Evolutionary conservation across 352 stramenopile genomes (phyloP), one percentile per base, ranked within the genome.

Genomic region (Globisporangium paddicum): DNA sequence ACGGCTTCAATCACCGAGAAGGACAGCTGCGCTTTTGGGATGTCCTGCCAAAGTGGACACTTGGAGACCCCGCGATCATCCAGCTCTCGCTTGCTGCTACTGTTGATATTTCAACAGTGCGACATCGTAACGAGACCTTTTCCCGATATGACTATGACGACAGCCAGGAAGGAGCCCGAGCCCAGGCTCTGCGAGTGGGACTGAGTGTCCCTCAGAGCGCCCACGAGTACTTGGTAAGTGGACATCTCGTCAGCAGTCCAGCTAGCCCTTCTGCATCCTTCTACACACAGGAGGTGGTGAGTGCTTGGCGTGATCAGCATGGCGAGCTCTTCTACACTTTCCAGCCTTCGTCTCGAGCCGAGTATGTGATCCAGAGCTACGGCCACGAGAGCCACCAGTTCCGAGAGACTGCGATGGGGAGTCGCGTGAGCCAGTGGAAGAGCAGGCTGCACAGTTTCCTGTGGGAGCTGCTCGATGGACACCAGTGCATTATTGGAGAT

Each of bases 311-410:
- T 16, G 41, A 65, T 19, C 59, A 62, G 8, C 65, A 77, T 32
- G 66, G 71, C 7, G 68, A 79, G 42, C 40, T 74, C 32, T 72
- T 72, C 35, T 79, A 77, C 57, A 63, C 59, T 0, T 19, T 62
- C 0, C 55, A 69, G 30, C 42, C 65, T 58, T 0, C 5, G 6
- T 23, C 28, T 18, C 32, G 14, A 48, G n/a, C 38, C 28, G 32
- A 19, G 47, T 60, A 40, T 30, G 19, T 16, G 4, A 26, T 57
- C 9, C 35, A 34, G n/a, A 19, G 52, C 11, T 78, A 78, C 35
- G 64, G 58, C 1, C 54, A 77, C 26, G 64, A 75, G 50, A 75
- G 64, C 34, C 70, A 77, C 41, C 58, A 62, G 0, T 77, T 77
- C 11, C 58, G 57, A 6, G 61, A 73, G 28, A 74, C 71, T 23